These are phyloP conservation scores for Ophidiomyces ophidiicola DNA, from an alignment of 2,329 filamentous ascomycete genomes.

Conservation along the genomic window DNA sequence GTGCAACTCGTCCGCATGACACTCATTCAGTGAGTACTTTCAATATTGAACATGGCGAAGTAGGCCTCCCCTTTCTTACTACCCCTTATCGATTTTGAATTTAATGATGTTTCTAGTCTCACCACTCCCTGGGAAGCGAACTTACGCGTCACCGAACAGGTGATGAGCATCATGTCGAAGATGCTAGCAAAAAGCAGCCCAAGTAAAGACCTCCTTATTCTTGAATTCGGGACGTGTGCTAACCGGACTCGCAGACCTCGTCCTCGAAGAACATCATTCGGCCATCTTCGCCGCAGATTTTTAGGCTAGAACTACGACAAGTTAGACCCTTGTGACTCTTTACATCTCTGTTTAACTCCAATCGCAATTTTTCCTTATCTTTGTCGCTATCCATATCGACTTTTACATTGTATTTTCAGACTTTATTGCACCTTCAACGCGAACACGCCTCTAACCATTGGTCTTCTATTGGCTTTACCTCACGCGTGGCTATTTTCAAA, in stretches of 20 bases:
- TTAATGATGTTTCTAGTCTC: background rate
- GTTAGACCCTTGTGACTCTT: background rate
- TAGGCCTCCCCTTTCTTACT: slow-evolving; percentile 16
- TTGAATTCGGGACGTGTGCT: background rate
- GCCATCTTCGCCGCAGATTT: slow-evolving; percentile 10
- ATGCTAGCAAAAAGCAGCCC: slow-evolving; percentile 19
- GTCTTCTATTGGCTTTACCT: too few relatives aligned
- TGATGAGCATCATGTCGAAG: background rate
- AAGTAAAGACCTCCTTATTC: slow-evolving; percentile 19
- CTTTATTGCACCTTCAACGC: too few relatives aligned
- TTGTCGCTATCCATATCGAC: too few relatives aligned
- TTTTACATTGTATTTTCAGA: too few relatives aligned
- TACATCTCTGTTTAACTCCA: background rate
- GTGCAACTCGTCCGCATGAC: slow-evolving; percentile 16
- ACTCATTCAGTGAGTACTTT: slow-evolving; percentile 27
- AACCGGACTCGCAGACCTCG: slow-evolving; percentile 1
- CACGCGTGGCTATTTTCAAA: too few relatives aligned
- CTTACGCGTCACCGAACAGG: slow-evolving; percentile 16
- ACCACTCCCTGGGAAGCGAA: slow-evolving; percentile 20
- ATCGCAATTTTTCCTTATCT: too few relatives aligned
- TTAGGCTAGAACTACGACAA: background rate
- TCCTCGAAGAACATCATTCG: slow-evolving; percentile 9
- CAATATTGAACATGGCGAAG: slow-evolving; percentile 30
- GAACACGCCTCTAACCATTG: too few relatives aligned
- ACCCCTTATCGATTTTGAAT: background rate